Evolutionary conservation across 2,329 filamentous ascomycete species (phyloP).

Genomic region (Monilinia vaccinii-corymbosi): DNA sequence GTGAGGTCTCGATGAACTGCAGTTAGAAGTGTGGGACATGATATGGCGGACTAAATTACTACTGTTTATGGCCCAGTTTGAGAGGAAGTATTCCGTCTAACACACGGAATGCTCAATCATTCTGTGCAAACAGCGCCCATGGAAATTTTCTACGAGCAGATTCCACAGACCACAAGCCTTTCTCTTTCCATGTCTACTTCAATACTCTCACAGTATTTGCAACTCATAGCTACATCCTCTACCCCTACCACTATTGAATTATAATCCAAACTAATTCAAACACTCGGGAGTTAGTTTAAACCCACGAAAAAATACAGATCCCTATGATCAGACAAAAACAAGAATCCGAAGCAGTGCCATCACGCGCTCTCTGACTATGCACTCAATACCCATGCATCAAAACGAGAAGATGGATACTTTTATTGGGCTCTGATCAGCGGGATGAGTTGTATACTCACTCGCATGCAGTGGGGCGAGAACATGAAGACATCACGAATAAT

Average conservation of each 20-base stretch:
- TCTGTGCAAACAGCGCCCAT: neutral
- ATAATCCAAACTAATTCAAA: too few species aligned
- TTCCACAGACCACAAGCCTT: neutral
- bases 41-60: neutral
- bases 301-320: neutral
- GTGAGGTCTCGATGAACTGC: constrained; percentile 6
- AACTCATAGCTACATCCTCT: neutral
- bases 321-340: neutral
- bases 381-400: neutral
- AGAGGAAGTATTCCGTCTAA: neutral
- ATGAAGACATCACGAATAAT: neutral
- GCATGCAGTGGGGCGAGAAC: neutral
- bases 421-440: neutral
- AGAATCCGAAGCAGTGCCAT: neutral
- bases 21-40: constrained; percentile 3
- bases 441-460: neutral
- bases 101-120: neutral
- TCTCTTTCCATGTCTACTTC: neutral
- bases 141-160: neutral
- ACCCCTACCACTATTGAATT: neutral
- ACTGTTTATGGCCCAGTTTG: constrained; percentile 1
- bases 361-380: too few species aligned
- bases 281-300: neutral
- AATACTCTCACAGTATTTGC: neutral
- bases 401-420: neutral